Conservation (phyloP, 495 filamentous ascomycete genomes). For the Penicillium salamii region DNA sequence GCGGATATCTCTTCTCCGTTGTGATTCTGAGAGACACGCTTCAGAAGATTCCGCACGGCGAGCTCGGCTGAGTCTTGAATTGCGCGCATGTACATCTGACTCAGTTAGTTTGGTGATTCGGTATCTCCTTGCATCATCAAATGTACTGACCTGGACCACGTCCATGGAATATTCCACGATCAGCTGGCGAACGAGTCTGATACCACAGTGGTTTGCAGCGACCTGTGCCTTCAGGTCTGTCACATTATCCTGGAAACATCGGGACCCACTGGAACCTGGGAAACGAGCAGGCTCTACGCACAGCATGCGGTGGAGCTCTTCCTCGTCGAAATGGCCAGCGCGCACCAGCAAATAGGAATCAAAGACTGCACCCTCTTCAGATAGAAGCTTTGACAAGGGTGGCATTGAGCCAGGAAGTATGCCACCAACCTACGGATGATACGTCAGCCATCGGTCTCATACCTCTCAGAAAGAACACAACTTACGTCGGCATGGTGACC, state of each 20-base stretch:
- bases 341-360: constrained; percentile 84
- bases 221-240: constrained; percentile 91
- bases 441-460: background rate
- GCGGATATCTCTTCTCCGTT: constrained; percentile 70
- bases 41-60: constrained; percentile 74
- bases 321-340: constrained; percentile 79
- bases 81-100: constrained; percentile 67
- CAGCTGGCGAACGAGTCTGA: constrained; percentile 74
- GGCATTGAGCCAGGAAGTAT: constrained; percentile 93
- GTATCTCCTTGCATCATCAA: background rate
- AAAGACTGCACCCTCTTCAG: constrained; percentile 86
- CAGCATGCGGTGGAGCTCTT: constrained; percentile 70
- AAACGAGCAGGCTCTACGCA: constrained; percentile 74
- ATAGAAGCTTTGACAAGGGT: constrained; percentile 81
- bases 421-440: constrained; percentile 58
- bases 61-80: constrained; percentile 88
- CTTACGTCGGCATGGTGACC: constrained; percentile 69
- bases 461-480: background rate
- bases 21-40: constrained; percentile 65
- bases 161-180: constrained; percentile 87
- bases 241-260: constrained; percentile 84
- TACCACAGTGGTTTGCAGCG: constrained; percentile 93
- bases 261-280: constrained; percentile 80
- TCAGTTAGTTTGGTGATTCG: background rate
- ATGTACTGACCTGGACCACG: constrained; percentile 65